Evolutionary conservation across 1,284 basidiomycete genomes (phyloP), one percentile per base, ranked within the genome.

Genomic region (Malassezia restricta): DNA sequence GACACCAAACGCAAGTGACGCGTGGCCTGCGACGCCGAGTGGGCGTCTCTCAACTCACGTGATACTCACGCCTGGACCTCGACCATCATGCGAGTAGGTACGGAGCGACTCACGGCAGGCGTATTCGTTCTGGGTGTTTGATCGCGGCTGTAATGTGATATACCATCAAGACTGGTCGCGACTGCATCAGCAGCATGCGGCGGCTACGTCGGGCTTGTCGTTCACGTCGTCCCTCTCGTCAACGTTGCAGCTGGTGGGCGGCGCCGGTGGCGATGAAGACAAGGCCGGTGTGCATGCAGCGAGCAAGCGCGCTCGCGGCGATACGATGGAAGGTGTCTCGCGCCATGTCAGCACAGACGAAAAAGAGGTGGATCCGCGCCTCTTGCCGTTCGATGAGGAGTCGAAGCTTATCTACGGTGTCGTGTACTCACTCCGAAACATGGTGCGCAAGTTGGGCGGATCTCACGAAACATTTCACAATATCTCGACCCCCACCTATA

Each of bases 391-490:
- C 62, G 91, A 98, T 69, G 92, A 99, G 75, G 91, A 99, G 75
- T 84, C 86, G 1, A 99, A 99, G 74, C 80, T 98, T 49, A 90
- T 98, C 0, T 98, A 96, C 71, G 94, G 94, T 55, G 86, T 98
- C 40, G 80, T 98, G 15, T 78, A 95, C 49, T 92, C 88, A 6
- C 74, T 98, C 60, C 77, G 89, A 49, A 92, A 90, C 74, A 91
- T 98, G 87, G 79, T 91, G 68, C 91, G 85, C 77, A 96, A 94
- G 75, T 75, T 99, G 7, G 65, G 65, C 9, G 66, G 63, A 44
- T 56, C 11, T 14, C 6, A 27, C 12, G 90, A 94, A 74, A 81
- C 83, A 52, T 95, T 96, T 75, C 83, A 85, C 40, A 84, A 83
- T 64, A 96, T 92, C 76, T 81, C 83, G 56, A 98, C 92, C 2